Evolutionary conservation across 495 filamentous ascomycete species (phyloP).

Genomic region (Hyaloscypha finlandica): DNA sequence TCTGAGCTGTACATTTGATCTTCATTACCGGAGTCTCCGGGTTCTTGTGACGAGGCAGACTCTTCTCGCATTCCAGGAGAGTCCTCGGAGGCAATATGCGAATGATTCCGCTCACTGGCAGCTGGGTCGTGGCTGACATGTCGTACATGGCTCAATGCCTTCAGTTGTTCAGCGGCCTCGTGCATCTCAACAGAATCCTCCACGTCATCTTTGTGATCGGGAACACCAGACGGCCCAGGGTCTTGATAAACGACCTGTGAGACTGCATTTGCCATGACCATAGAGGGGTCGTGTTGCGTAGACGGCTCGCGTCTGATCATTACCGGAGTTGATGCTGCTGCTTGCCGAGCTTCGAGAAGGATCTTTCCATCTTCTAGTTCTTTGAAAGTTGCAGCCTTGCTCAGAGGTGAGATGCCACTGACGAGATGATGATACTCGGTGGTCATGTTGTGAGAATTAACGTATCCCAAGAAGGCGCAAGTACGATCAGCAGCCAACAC

Average conservation of each 20-base stretch:
- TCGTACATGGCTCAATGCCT: constrained; percentile 57
- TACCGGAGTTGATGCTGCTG: constrained; percentile 30
- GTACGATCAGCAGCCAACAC: constrained; percentile 56
- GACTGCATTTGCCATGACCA: constrained; percentile 19
- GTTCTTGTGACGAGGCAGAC: constrained; percentile 43
- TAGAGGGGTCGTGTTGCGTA: constrained; percentile 8
- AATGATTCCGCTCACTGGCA: constrained; percentile 31
- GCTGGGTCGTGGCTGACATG: constrained; percentile 45
- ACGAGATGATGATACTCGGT: constrained; percentile 56
- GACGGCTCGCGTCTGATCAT: constrained; percentile 28
- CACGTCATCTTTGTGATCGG: constrained; percentile 47
- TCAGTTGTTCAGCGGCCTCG: constrained; percentile 59
- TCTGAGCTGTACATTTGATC: constrained; percentile 39
- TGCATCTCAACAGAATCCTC: constrained; percentile 61
- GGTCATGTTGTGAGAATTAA: constrained; percentile 59
- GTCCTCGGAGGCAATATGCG: constrained; percentile 33
- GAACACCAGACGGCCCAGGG: constrained; percentile 19
- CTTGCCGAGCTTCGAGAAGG: constrained; percentile 43
- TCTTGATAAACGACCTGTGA: constrained; percentile 28
- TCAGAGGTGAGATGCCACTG: constrained; percentile 38
- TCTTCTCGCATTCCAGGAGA: constrained; percentile 43
- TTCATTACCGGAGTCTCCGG: constrained; percentile 43
- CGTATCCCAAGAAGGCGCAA: constrained; percentile 56
- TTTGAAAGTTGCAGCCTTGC: constrained; percentile 40
- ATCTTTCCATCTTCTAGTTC: constrained; percentile 52